Evolutionary conservation across 768 basidiomycete species (phyloP), one percentile per base, ranked within the genome.

Genomic region (Tricholoma hemisulphureum): DNA sequence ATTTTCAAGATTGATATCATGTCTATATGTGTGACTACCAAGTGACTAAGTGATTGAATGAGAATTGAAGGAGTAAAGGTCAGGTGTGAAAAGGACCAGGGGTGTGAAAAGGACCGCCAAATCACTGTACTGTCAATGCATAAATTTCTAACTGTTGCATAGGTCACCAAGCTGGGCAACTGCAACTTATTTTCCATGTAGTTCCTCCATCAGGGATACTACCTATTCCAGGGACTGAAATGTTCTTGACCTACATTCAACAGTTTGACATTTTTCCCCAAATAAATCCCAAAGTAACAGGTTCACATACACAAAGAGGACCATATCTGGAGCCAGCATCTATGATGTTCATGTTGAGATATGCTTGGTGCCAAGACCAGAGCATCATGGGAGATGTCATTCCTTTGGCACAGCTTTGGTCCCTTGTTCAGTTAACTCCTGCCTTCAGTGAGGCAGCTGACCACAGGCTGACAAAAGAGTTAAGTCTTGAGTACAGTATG

Each of bases 181-280:
- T 41, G 21, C 7, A 9, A 37, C 53, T 55, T 13, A 55, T 55
- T 18, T 55, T 55, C 39, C 20, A 24, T 26, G 37, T 55, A 35
- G 24, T 16, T 2, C 32, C 26, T 26, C 26, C 53, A 39, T 21
- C 18, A 21, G 28, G 34, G n/a, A 55, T 37, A 21, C 20, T 6
- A 23, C 10, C 14, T 23, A 35, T 28, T 24, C 18, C 46, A 49
- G 48, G 48, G 31, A 32, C 31, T 53, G 57, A 32, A 11, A 14
- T 14, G 29, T 62, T 50, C 28, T 35, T 50, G 55, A 26, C 41
- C 14, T 51, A 56, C 23, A 29, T 28, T 35, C 52, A 53, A 26
- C n/a, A 23, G 37, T 53, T 53, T 37, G 14, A 60, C 21, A 56
- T 56, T 57, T 20, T 55, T 32, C 50, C 55, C 23, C 59, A 57